Percentiles rank a stretch among this genome's conserved stretches.
Conservation (phyloP, 768 basidiomycete species). For the Galerina marginata region DNA sequence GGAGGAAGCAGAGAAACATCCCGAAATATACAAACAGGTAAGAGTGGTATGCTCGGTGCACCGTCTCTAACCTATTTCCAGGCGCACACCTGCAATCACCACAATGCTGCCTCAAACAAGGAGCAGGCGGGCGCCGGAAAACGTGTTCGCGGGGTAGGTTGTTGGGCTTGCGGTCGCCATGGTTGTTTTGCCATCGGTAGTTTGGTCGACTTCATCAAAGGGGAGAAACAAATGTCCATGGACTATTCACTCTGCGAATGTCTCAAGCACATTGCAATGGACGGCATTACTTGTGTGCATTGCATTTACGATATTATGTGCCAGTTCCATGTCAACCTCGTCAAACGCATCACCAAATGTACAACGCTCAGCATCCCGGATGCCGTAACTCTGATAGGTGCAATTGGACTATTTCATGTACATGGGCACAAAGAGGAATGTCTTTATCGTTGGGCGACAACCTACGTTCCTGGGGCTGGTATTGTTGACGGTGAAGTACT, state of each 20-base stretch:
- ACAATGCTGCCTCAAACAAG: not conserved
- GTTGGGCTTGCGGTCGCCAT: slow-evolving; percentile 23
- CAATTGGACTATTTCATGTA: slow-evolving; percentile 35
- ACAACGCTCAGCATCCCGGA: not conserved
- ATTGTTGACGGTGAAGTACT: slow-evolving; percentile 38
- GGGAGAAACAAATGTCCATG: slow-evolving; percentile 31
- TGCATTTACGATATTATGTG: slow-evolving; percentile 27
- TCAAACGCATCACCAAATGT: not conserved
- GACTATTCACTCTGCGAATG: slow-evolving; percentile 27
- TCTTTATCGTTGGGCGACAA: slow-evolving; percentile 26
- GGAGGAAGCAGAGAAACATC: not conserved
- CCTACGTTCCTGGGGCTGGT: slow-evolving; percentile 33
- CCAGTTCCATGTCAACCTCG: slow-evolving; percentile 17
- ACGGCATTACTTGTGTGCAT: not conserved
- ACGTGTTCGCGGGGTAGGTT: slow-evolving; percentile 20
- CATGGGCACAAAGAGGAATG: slow-evolving; percentile 33
- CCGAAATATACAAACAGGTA: too few species aligned
- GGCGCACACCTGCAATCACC: not conserved
- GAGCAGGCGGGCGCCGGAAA: not conserved
- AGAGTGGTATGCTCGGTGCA: too few species aligned
- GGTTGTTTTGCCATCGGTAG: slow-evolving; percentile 24
- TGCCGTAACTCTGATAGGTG: slow-evolving; percentile 10
- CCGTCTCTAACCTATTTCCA: not conserved
- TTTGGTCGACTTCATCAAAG: slow-evolving; percentile 30
- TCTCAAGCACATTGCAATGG: slow-evolving; percentile 8